Percentiles rank a stretch among this genome's conserved stretches.
phyloP scores from a whole-genome alignment of 176 grass and related monocot species.

The Tillandsia leiboldiana region DNA sequence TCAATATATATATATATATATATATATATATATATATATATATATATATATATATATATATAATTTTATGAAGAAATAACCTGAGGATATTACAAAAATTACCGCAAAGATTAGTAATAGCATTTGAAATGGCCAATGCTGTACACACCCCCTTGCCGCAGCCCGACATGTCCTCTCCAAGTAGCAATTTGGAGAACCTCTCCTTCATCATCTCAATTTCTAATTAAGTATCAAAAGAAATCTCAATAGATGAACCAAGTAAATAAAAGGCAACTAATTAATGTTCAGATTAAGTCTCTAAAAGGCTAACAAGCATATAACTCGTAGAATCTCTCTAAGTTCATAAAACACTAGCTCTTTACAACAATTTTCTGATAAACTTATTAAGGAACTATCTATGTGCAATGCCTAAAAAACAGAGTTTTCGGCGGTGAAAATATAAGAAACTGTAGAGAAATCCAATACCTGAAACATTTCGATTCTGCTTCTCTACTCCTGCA shows the following conservation, averaged over 20 bases:
- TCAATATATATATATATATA: background rate
- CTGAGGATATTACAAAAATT: background rate
- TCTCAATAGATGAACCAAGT: background rate
- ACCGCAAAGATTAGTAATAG: conserved; percentile 97
- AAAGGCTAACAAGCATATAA: too few relatives aligned
- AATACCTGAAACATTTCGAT: conserved; percentile 7
- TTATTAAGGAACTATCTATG: too few relatives aligned
- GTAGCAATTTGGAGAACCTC: conserved; percentile 84
- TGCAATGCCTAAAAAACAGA: too few relatives aligned
- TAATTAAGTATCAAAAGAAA: conserved; percentile 13
- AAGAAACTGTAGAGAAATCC: background rate
- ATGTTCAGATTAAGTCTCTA: background rate
- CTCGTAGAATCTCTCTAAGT: too few relatives aligned
- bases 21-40: too few relatives aligned
- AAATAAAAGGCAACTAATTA: conserved; percentile 3
- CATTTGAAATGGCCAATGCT: conserved; percentile 87
- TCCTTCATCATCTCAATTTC: conserved; percentile 97
- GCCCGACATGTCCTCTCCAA: conserved; percentile 98
- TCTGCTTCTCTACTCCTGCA: conserved; percentile 8
- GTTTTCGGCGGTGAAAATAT: too few relatives aligned
- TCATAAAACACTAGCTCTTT: too few relatives aligned
- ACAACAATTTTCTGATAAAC: too few relatives aligned
- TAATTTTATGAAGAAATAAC: background rate
- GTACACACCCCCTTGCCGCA: conserved; percentile 92
- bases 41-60: too few relatives aligned